Percentiles rank a stretch among this genome's conserved stretches.
phyloP scores from a whole-genome alignment of 2,329 filamentous ascomycete species.

The Fusarium sarcochroum region DNA sequence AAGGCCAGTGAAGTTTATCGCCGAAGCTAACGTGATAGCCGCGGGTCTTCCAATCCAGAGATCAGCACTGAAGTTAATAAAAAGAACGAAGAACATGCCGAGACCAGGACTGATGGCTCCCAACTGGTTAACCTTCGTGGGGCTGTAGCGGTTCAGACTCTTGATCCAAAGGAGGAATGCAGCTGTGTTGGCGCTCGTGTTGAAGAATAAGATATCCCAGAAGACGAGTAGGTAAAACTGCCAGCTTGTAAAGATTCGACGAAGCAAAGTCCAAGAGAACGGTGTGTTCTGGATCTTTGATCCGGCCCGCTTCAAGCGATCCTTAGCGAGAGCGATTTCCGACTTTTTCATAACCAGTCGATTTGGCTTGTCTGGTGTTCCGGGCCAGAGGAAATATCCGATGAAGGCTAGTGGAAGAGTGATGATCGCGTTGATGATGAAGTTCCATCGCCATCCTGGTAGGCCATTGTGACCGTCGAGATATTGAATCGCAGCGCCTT shows the following conservation, averaged over 20 bases:
- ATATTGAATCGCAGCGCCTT: constrained; percentile 21
- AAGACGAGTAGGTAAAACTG: not conserved
- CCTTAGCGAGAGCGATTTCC: not conserved
- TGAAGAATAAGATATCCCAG: not conserved
- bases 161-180: not conserved
- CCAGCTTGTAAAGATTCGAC: not conserved
- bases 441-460: constrained; percentile 34
- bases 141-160: not conserved
- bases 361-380: not conserved
- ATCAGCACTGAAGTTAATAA: constrained; percentile 45
- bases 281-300: not conserved
- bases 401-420: constrained; percentile 17
- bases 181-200: not conserved
- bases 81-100: constrained; percentile 39
- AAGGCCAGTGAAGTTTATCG: constrained; percentile 33
- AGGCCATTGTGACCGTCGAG: constrained; percentile 29
- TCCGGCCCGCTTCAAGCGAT: not conserved
- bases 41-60: constrained; percentile 34
- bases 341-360: not conserved
- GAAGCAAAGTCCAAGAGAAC: not conserved
- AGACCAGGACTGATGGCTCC: constrained; percentile 36
- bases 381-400: not conserved
- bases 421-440: constrained; percentile 40
- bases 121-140: not conserved
- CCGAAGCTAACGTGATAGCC: constrained; percentile 35